These are phyloP conservation scores for Salix koriyanagi DNA, from an alignment of 345 rosid species.

Conservation along the genomic window DNA sequence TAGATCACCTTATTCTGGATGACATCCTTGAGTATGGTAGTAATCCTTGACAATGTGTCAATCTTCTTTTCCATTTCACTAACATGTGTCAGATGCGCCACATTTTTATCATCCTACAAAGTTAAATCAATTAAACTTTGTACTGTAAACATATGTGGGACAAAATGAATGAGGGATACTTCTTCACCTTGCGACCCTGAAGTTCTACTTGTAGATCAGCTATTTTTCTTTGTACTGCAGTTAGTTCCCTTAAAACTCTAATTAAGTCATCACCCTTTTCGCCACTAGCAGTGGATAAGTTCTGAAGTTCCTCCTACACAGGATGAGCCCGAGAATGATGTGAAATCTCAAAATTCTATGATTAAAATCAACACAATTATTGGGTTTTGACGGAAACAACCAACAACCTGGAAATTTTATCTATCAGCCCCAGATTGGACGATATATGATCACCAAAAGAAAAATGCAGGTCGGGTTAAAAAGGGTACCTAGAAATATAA, in stretches of 20 bases:
- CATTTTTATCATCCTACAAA: conserved; percentile 87
- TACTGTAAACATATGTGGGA: background rate
- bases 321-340: background rate
- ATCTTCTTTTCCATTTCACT: conserved; percentile 95
- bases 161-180: background rate
- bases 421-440: background rate
- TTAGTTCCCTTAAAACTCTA: conserved; percentile 75
- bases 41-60: conserved; percentile 82
- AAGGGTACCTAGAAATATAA: background rate
- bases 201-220: conserved; percentile 95
- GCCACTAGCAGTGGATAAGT: conserved; percentile 43
- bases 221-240: conserved; percentile 83
- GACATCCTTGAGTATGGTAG: conserved; percentile 85
- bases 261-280: conserved; percentile 82
- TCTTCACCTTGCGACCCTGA: conserved; percentile 90
- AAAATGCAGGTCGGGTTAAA: background rate
- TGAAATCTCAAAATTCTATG: background rate
- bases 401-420: no score
- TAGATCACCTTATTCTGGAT: conserved; percentile 88
- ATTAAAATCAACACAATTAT: no score
- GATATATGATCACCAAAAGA: background rate
- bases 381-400: no score
- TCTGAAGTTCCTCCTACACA: conserved; percentile 63
- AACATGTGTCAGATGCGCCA: conserved; percentile 88
- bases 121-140: background rate